Evolutionary conservation across 805 yeast species (phyloP).

Genomic region (Barnettozyma vustinii): DNA sequence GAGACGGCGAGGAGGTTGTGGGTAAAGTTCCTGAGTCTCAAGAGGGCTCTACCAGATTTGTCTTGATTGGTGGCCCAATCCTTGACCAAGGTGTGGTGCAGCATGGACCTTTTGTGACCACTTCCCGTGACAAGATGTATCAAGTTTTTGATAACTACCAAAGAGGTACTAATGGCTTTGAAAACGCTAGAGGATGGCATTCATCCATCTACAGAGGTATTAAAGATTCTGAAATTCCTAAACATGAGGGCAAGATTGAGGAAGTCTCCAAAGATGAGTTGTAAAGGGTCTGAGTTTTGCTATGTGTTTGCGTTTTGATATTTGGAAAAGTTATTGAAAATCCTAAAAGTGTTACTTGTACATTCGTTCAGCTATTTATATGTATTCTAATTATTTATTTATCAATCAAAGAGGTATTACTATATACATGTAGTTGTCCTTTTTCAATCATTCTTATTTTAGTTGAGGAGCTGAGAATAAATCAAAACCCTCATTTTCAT

Average conservation of each 20-base stretch:
- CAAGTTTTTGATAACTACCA: constrained; percentile 73
- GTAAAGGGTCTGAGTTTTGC: neutral
- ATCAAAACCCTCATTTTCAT: too few species aligned
- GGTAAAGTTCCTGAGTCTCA: constrained; percentile 47
- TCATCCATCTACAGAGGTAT: constrained; percentile 35
- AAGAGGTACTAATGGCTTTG: constrained; percentile 62
- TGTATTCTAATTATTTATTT: too few species aligned
- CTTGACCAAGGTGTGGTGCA: constrained; percentile 75
- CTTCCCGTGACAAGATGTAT: constrained; percentile 57
- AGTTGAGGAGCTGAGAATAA: too few species aligned
- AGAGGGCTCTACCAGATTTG: constrained; percentile 48
- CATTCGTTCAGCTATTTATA: neutral
- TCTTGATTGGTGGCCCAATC: constrained; percentile 70
- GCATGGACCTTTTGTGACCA: constrained; percentile 89
- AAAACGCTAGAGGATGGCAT: constrained; percentile 56
- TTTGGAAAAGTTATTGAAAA: neutral
- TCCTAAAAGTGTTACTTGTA: neutral
- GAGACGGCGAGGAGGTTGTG: constrained; percentile 57
- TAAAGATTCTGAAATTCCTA: constrained; percentile 22
- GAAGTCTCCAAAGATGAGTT: constrained; percentile 13
- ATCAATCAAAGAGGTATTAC: neutral
- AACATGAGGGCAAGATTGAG: constrained; percentile 7
- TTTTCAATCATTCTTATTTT: too few species aligned
- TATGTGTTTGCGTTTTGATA: too few species aligned
- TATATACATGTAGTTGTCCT: too few species aligned